phyloP scores from a whole-genome alignment of 495 filamentous ascomycete species.

The Astrothelium macrocarpum region DNA sequence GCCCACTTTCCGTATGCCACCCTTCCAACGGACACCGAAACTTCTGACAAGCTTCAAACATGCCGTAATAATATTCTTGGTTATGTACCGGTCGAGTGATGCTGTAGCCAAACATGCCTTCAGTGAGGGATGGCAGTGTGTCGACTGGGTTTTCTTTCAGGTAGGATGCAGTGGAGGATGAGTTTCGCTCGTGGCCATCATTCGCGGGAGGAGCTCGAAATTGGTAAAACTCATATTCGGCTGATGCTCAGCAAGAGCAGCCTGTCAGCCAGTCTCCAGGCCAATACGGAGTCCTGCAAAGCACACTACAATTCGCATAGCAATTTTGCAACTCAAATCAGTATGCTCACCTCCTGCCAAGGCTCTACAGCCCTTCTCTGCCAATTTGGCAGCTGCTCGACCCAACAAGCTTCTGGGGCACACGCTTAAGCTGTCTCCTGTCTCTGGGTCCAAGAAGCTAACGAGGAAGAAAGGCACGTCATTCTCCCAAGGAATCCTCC shows the following conservation, averaged over 20 bases:
- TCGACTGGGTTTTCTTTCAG: conserved; percentile 63
- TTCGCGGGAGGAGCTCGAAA: conserved; percentile 57
- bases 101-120: conserved; percentile 98
- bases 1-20: conserved; percentile 96
- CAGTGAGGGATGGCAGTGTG: conserved; percentile 66
- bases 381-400: conserved; percentile 55
- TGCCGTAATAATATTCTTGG: conserved; percentile 85
- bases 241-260: conserved; percentile 36
- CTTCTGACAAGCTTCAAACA: conserved; percentile 71
- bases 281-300: not conserved
- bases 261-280: not conserved
- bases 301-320: not conserved
- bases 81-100: conserved; percentile 88
- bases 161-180: conserved; percentile 63
- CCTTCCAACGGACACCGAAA: conserved; percentile 85
- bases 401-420: conserved; percentile 74
- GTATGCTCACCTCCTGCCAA: conserved; percentile 78
- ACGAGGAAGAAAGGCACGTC: conserved; percentile 88
- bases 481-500: conserved; percentile 92
- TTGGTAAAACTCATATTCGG: conserved; percentile 96
- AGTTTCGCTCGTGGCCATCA: conserved; percentile 44
- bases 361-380: conserved; percentile 57
- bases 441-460: conserved; percentile 73
- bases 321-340: not conserved
- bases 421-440: conserved; percentile 58